These are phyloP conservation scores for Brasenia schreberi DNA, from an alignment of 164 flowering plant genomes.

Conservation along the genomic window DNA sequence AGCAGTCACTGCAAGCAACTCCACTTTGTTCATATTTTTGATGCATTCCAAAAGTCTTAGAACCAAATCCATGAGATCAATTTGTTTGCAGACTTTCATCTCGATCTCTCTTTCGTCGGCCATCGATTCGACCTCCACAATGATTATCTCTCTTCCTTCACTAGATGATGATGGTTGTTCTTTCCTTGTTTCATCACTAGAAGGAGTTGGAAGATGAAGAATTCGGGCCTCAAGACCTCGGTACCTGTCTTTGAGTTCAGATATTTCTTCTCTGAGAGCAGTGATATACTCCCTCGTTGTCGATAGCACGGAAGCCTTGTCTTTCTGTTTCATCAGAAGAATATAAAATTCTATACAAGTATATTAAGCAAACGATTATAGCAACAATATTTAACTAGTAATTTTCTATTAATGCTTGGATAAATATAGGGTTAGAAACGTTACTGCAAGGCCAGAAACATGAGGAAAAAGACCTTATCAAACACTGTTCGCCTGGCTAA, in stretches of 20 bases:
- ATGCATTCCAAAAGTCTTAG: slow-evolving; percentile 39
- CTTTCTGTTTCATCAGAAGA: slow-evolving; percentile 31
- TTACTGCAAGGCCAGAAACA: no score
- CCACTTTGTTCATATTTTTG: slow-evolving; percentile 22
- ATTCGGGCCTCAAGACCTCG: slow-evolving; percentile 29
- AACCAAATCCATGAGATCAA: slow-evolving; percentile 19
- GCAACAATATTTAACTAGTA: not conserved
- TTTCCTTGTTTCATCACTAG: slow-evolving; percentile 5
- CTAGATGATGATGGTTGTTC: not conserved
- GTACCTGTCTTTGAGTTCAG: slow-evolving; percentile 38
- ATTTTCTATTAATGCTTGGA: not conserved
- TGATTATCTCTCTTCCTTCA: slow-evolving; percentile 20
- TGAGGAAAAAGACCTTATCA: no score
- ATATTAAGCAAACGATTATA: not conserved
- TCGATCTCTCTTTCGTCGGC: slow-evolving; percentile 22
- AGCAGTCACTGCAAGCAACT: not conserved
- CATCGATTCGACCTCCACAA: slow-evolving; percentile 14
- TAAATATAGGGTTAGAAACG: no score
- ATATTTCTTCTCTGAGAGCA: slow-evolving; percentile 33
- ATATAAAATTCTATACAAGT: not conserved
- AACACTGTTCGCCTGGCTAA: no score
- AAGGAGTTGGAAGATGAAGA: slow-evolving; percentile 1
- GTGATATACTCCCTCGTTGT: slow-evolving; percentile 14
- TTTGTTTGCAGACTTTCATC: slow-evolving; percentile 25
- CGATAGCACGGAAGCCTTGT: slow-evolving; percentile 55